Conservation (phyloP, 1,284 basidiomycete species). For the Xerocomus minutiporus region DNA sequence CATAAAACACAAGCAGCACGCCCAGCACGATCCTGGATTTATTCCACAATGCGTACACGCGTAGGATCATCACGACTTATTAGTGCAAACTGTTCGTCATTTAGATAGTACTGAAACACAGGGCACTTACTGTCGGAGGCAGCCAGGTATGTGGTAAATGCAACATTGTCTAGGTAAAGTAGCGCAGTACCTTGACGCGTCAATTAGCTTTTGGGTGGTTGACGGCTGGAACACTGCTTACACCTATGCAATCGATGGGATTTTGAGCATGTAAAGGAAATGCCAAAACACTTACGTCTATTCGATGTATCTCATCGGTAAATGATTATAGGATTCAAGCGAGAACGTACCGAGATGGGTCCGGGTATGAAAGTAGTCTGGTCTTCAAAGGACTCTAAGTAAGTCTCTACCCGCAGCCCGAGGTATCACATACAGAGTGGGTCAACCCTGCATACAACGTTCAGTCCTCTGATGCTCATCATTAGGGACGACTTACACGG, state of each 20-base stretch:
- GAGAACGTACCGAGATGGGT: slow-evolving; percentile 10
- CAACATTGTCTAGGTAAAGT: background rate
- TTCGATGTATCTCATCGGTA: background rate
- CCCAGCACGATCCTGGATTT: slow-evolving; percentile 15
- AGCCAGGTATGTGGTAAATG: slow-evolving; percentile 18
- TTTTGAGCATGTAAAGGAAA: background rate
- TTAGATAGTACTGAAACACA: background rate
- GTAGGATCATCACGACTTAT: slow-evolving; percentile 26
- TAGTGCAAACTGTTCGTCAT: background rate
- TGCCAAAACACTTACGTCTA: slow-evolving; percentile 12
- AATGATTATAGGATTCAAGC: background rate
- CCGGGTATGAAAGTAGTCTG: slow-evolving; percentile 19
- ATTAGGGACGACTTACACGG: slow-evolving; percentile 10
- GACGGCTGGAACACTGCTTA: slow-evolving; percentile 1
- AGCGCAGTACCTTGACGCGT: slow-evolving; percentile 12
- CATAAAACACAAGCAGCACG: slow-evolving; percentile 16
- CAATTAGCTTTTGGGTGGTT: background rate
- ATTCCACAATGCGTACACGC: slow-evolving; percentile 25
- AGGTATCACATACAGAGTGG: slow-evolving; percentile 11
- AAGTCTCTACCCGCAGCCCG: background rate
- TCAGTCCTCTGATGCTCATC: background rate
- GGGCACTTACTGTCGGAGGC: slow-evolving; percentile 19
- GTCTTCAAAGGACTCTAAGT: slow-evolving; percentile 9
- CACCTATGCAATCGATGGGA: slow-evolving; percentile 13
- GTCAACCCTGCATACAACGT: slow-evolving; percentile 1